A percentile compares a stretch with the other conserved stretches of the same genome.
Evolutionary conservation across 768 basidiomycete species (phyloP).

Genomic region (Boletus bicolor): DNA sequence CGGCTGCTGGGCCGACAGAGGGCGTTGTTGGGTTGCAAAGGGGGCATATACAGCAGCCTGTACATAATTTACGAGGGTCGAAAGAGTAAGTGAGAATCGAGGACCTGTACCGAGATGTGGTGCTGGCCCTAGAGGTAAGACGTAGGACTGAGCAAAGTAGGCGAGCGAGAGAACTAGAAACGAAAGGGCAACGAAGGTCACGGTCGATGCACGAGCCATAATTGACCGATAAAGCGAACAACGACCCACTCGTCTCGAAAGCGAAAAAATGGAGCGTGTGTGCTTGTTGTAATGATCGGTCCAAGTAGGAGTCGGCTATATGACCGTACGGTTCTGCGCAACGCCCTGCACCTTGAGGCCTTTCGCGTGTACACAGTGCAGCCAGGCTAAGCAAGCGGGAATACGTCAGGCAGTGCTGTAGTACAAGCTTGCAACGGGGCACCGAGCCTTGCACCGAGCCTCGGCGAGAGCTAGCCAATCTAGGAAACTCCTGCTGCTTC

Average conservation of each 20-base stretch:
- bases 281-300: conserved; percentile 4
- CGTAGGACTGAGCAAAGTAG: conserved; percentile 30
- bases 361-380: conserved; percentile 25
- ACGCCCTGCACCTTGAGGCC: conserved; percentile 24
- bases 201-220: conserved; percentile 27
- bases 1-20: conserved; percentile 5
- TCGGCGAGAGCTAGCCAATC: neutral
- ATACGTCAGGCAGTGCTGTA: conserved; percentile 17
- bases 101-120: conserved; percentile 29
- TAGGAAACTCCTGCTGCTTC: neutral
- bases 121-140: conserved; percentile 31
- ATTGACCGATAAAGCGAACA: neutral
- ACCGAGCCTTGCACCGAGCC: no score
- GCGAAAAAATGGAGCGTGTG: neutral
- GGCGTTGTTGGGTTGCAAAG: conserved; percentile 18
- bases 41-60: conserved; percentile 22
- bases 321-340: conserved; percentile 4
- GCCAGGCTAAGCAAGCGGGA: conserved; percentile 8
- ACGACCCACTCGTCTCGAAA: conserved; percentile 5
- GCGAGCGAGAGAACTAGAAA: conserved; percentile 31
- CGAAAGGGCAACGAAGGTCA: conserved; percentile 20
- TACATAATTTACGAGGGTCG: conserved; percentile 25
- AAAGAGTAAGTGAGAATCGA: conserved; percentile 20
- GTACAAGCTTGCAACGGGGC: neutral
- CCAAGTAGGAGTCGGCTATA: conserved; percentile 17